A percentile compares a stretch with the other conserved stretches of the same genome.
phyloP scores from a whole-genome alignment of 2,329 filamentous ascomycete species.

The Metarhizium anisopliae region DNA sequence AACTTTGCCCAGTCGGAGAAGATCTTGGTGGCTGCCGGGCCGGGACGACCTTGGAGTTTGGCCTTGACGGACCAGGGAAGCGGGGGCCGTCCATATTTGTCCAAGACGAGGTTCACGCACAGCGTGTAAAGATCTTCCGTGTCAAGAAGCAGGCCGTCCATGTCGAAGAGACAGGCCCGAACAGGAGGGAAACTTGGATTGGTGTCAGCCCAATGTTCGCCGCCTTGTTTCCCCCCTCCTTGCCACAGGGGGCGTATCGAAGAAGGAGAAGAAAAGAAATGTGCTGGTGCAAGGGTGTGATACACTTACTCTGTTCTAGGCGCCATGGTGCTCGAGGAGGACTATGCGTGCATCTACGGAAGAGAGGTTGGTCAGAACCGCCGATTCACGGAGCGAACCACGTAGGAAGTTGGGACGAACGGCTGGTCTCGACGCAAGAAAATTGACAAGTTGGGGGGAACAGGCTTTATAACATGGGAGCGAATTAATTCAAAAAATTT shows the following conservation, averaged over 20 bases:
- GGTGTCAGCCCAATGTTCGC: neutral
- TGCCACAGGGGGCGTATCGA: neutral
- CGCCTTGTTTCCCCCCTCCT: neutral
- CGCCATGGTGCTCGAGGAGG: conserved; percentile 23
- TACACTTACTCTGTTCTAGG: conserved; percentile 34
- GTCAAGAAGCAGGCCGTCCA: conserved; percentile 94
- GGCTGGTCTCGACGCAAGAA: too few species aligned
- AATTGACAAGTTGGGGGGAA: too few species aligned
- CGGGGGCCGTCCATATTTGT: conserved; percentile 59
- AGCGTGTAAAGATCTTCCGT: conserved; percentile 84
- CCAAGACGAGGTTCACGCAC: conserved; percentile 74
- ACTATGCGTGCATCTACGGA: too few species aligned
- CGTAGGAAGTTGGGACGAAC: too few species aligned
- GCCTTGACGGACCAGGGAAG: conserved; percentile 96
- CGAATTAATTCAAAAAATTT: too few species aligned
- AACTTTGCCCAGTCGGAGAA: conserved; percentile 77
- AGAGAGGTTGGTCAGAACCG: neutral
- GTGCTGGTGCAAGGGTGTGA: neutral
- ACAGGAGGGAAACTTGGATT: conserved; percentile 61
- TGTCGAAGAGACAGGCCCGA: conserved; percentile 92
- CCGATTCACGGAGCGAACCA: too few species aligned
- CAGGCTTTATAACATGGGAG: too few species aligned
- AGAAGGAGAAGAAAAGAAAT: neutral
- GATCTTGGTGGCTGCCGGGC: conserved; percentile 41
- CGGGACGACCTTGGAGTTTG: conserved; percentile 58